phyloP scores from a whole-genome alignment of 2,329 filamentous ascomycete species.

The Claviceps sp. region DNA sequence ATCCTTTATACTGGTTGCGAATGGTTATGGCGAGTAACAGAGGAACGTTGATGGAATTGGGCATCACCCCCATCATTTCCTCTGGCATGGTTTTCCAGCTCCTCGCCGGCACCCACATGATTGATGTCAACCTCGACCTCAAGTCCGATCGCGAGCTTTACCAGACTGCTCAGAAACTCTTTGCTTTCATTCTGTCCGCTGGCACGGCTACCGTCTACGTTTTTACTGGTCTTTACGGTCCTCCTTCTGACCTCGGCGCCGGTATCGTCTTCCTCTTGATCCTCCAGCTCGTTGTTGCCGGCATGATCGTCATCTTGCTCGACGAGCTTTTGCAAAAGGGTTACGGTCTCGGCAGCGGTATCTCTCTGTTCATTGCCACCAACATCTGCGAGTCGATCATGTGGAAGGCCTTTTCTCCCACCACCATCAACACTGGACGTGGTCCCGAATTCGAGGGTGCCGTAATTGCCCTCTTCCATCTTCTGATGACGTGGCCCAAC shows the following conservation, averaged over 20 bases:
- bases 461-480: slow-evolving; percentile 94
- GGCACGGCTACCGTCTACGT: slow-evolving; percentile 97
- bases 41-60: slow-evolving; percentile 89
- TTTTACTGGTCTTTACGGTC: slow-evolving; percentile 93
- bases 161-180: slow-evolving; percentile 98
- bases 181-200: slow-evolving; percentile 94
- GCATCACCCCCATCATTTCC: slow-evolving; percentile 97
- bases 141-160: slow-evolving; percentile 99
- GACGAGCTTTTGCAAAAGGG: slow-evolving; percentile 99
- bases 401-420: slow-evolving; percentile 99
- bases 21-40: slow-evolving; percentile 99
- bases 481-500: slow-evolving; percentile 96
- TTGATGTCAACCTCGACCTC: slow-evolving; percentile 99
- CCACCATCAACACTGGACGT: slow-evolving; percentile 97
- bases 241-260: slow-evolving; percentile 89
- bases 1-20: slow-evolving; percentile 97
- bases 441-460: slow-evolving; percentile 98
- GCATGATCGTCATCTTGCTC: slow-evolving; percentile 96
- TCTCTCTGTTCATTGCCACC: slow-evolving; percentile 98
- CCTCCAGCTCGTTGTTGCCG: slow-evolving; percentile 92
- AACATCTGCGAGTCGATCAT: slow-evolving; percentile 99
- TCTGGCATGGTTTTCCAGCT: slow-evolving; percentile 99
- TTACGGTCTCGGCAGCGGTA: slow-evolving; percentile 95
- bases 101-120: slow-evolving; percentile 96
- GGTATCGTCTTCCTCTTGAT: slow-evolving; percentile 98